Evolutionary conservation across 2,329 filamentous ascomycete species (phyloP).

Genomic region (Cytospora chrysosperma): DNA sequence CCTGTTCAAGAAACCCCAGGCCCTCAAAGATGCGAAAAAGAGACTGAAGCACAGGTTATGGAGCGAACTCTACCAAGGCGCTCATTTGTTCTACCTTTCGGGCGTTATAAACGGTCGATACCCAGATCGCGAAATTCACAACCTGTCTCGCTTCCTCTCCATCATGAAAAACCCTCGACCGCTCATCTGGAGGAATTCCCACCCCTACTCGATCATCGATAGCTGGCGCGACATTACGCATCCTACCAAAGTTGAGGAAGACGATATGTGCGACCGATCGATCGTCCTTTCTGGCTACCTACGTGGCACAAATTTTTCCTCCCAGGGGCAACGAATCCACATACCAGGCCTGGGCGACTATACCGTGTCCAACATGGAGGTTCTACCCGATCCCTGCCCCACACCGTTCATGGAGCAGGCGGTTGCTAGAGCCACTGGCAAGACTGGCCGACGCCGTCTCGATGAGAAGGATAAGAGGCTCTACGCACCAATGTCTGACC

Average conservation of each 20-base stretch:
- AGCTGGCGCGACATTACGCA: slow-evolving; percentile 94
- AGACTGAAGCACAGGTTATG: slow-evolving; percentile 92
- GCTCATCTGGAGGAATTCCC: slow-evolving; percentile 93
- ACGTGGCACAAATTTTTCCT: slow-evolving; percentile 89
- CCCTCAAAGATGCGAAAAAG: slow-evolving; percentile 92
- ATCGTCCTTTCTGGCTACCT: slow-evolving; percentile 92
- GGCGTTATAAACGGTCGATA: slow-evolving; percentile 97
- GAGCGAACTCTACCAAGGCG: slow-evolving; percentile 95
- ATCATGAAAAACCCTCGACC: slow-evolving; percentile 99
- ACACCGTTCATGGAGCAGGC: slow-evolving; percentile 90
- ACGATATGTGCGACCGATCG: slow-evolving; percentile 86
- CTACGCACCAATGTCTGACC: slow-evolving; percentile 97
- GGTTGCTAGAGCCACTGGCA: slow-evolving; percentile 78
- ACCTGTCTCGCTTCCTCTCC: slow-evolving; percentile 88
- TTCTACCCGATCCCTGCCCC: slow-evolving; percentile 89
- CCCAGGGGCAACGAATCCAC: slow-evolving; percentile 82
- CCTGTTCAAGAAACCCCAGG: slow-evolving; percentile 89
- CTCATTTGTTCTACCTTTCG: slow-evolving; percentile 94
- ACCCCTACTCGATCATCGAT: slow-evolving; percentile 91
- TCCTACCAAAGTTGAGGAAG: slow-evolving; percentile 83
- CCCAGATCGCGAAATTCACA: slow-evolving; percentile 94
- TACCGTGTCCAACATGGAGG: slow-evolving; percentile 78
- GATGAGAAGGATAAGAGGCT: slow-evolving; percentile 97
- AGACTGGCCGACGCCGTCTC: slow-evolving; percentile 73
- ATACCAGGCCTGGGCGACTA: slow-evolving; percentile 91